Evolutionary conservation across 257 asterid genomes (phyloP).

Genomic region (Scutellaria barbata): DNA sequence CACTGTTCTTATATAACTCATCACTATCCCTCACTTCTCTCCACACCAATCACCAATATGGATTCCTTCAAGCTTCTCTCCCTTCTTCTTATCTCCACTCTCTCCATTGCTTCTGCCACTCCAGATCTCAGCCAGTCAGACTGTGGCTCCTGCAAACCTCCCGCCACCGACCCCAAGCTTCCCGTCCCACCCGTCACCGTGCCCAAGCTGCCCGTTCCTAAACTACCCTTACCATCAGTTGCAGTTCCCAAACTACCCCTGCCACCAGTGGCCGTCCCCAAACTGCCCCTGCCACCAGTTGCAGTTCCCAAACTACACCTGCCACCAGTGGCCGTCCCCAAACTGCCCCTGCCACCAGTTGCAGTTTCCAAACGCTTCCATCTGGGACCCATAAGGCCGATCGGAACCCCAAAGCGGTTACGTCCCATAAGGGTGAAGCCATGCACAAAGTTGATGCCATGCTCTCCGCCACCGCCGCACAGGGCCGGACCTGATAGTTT

Average conservation of each 20-base stretch:
- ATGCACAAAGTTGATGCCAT: no score
- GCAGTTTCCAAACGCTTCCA: constrained; percentile 13
- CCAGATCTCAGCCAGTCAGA: constrained; percentile 41
- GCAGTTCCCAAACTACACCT: not conserved
- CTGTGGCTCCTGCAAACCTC: constrained; percentile 51
- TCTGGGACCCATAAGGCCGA: no score
- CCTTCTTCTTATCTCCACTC: constrained; percentile 56
- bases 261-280: constrained; percentile 31
- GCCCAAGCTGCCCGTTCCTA: constrained; percentile 41
- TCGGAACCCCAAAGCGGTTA: no score
- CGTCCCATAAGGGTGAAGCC: no score
- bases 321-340: not conserved
- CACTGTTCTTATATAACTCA: constrained; percentile 43
- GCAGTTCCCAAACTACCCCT: constrained; percentile 19
- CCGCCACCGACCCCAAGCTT: constrained; percentile 28
- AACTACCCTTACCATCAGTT: constrained; percentile 34
- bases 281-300: constrained; percentile 32
- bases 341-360: not conserved
- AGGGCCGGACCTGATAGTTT: no score
- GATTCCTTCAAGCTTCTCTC: constrained; percentile 49
- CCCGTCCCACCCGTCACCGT: constrained; percentile 34
- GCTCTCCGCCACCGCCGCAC: no score
- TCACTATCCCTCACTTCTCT: constrained; percentile 1
- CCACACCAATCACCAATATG: constrained; percentile 44
- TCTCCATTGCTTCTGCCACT: constrained; percentile 54